Percentiles rank a stretch among this genome's conserved stretches.
Conservation (phyloP, 148 eudicot genomes). For the Nepenthes gracilis region DNA sequence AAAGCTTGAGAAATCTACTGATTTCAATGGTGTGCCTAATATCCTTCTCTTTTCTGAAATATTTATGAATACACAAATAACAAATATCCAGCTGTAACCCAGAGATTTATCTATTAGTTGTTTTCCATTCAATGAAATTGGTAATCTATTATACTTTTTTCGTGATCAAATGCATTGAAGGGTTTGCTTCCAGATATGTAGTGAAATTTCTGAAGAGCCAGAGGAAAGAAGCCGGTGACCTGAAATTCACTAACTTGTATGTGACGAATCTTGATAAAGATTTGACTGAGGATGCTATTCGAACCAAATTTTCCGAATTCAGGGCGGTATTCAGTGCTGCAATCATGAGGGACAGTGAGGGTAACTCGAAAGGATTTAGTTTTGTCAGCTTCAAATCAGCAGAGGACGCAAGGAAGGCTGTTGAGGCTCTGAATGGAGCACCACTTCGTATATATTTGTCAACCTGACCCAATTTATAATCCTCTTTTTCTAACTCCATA, state of each 20-base stretch:
- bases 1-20: too few species aligned
- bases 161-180: not conserved
- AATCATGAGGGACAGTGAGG: constrained; percentile 29
- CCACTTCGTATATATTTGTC: constrained; percentile 20
- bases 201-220: constrained; percentile 31
- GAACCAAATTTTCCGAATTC: constrained; percentile 30
- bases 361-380: constrained; percentile 40
- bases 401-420: constrained; percentile 30
- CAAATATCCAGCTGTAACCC: too few species aligned
- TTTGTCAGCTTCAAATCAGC: constrained; percentile 28
- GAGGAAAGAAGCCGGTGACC: constrained; percentile 18
- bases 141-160: not conserved
- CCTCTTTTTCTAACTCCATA: not conserved
- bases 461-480: not conserved
- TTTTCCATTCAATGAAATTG: too few species aligned
- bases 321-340: constrained; percentile 24
- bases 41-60: too few species aligned
- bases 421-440: constrained; percentile 33
- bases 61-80: too few species aligned
- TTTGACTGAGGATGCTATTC: constrained; percentile 23
- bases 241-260: constrained; percentile 28
- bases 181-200: constrained; percentile 25
- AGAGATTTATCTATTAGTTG: too few species aligned
- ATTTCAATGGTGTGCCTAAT: too few species aligned
- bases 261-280: constrained; percentile 25